Base-by-base conservation (phyloP, 2,329 filamentous ascomycete species). In the Dissoconium aciculare region DNA sequence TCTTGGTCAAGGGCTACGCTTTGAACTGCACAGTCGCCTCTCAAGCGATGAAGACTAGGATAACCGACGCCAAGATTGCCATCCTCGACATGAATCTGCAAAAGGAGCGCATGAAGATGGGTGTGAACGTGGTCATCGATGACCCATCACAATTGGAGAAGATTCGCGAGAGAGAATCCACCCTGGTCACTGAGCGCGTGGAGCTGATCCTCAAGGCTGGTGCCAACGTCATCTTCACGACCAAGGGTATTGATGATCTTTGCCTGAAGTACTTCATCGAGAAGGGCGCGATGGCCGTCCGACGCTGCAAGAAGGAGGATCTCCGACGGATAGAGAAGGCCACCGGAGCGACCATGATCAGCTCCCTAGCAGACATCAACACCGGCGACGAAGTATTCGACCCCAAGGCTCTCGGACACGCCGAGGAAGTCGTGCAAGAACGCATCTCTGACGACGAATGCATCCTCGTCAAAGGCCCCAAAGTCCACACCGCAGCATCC, bases 31-130 rank as follows among this genome's bases (percentile, higher is more conserved):
- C 89, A 21, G 85, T 98, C 36, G 89, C 89, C 32, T 94, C 85
- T 34, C 89, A 98, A 60, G 89, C 89, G 27, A 98, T 98, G 89
- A 83, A 74, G 49, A 98, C 89, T 16, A 73, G 80, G 47, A 73
- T 98, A 54, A 72, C 71, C 31, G 85, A 95, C 58, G 89, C 89
- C 44, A 95, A 92, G 67, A 98, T 98, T 57, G 89, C 89, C 29
- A 78, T 87, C 49, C 62, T 98, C 38, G 89, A 98, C 56, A 95
- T 98, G 73, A 98, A 98, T 60, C 59, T 98, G 50, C 87, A 95
- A 54, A 98, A 98, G 66, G 87, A 95, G 67, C 73, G 87, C 46
- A 95, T 98, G 89, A 95, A 98, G 71, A 66, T 98, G 36, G 89
- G 89, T 44, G 89, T 98, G 37, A 87, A 98, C 59, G 93, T 98